Evolutionary conservation across 495 filamentous ascomycete species (phyloP).

Genomic region (Aspergillus homomorphus): DNA sequence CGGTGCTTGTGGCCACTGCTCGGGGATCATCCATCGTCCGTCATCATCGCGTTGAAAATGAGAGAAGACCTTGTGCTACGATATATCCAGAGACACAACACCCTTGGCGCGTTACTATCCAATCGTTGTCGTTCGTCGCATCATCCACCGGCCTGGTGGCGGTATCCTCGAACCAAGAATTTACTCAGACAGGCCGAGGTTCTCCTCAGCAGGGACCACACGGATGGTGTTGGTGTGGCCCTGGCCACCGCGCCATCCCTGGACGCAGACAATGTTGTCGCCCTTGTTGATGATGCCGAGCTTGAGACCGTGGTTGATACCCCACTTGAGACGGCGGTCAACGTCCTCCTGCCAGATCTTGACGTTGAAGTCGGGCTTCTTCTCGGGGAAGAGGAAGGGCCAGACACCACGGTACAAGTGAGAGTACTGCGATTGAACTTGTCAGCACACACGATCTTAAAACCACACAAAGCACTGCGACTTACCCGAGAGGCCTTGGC

Average conservation of each 20-base stretch:
- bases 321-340: constrained; percentile 94
- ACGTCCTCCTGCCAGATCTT: constrained; percentile 95
- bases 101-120: constrained; percentile 16
- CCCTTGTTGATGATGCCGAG: constrained; percentile 79
- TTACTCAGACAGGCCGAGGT: constrained; percentile 53
- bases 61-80: constrained; percentile 17
- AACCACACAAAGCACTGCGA: constrained; percentile 10
- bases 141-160: constrained; percentile 13
- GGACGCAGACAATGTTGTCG: constrained; percentile 88
- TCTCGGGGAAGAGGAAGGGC: constrained; percentile 89
- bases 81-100: constrained; percentile 12
- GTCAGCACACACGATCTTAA: constrained; percentile 15
- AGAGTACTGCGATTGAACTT: constrained; percentile 55
- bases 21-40: background rate
- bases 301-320: constrained; percentile 75
- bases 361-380: constrained; percentile 92
- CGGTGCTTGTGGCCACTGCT: constrained; percentile 4
- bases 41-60: background rate
- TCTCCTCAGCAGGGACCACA: constrained; percentile 63
- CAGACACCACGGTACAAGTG: constrained; percentile 98
- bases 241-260: constrained; percentile 96
- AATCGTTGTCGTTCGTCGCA: constrained; percentile 21
- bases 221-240: constrained; percentile 96
- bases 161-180: constrained; percentile 24
- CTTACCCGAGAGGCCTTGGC: constrained; percentile 68